Evolutionary conservation across 2,329 filamentous ascomycete species (phyloP), one percentile per base, ranked within the genome.

Genomic region (Arthrobotrys pseudoclavata): DNA sequence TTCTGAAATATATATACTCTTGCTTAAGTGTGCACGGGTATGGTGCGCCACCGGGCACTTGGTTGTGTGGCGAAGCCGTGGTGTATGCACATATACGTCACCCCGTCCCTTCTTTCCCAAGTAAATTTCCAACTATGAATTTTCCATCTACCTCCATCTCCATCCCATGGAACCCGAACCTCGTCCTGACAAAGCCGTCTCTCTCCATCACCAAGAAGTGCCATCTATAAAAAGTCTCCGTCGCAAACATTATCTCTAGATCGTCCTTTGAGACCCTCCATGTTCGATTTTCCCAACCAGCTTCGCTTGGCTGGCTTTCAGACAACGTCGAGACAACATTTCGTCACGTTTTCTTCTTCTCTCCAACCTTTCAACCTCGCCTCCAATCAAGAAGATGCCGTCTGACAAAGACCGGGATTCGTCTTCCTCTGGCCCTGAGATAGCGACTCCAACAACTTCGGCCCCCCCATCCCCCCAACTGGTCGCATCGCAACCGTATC

Each of bases 341-440:
- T n/a, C 48, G 22, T 18, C 40, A n/a, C 40, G n/a, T n/a, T n/a
- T n/a, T n/a, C n/a, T n/a, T 45, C 42, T 9, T 6, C n/a, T 5
- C 6, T 45, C 48, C 1, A n/a, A 1, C 10, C 22, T 24, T 53
- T 18, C 18, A 48, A 50, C 47, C 47, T 50, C 12, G 3, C 47
- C 13, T 12, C 26, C 24, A 10, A 3, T 6, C 24, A 15, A 34
- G 6, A 69, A 69, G n/a, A 76, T 76, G 72, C 70, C 72, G 3
- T 69, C 29, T 57, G 72, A 76, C 5, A 76, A 67, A 61, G 72
- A 76, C 31, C 48, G 72, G 26, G 72, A 76, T 34, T 76, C 72
- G 22, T 63, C 61, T 10, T 76, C 72, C 26, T 76, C 72, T 18
- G 72, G 72, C 18, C 72, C 66, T 10, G 72, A 76, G 48, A 76